Conservation (phyloP, 2,329 filamentous ascomycete genomes). For the Epichloe amarillans region DNA sequence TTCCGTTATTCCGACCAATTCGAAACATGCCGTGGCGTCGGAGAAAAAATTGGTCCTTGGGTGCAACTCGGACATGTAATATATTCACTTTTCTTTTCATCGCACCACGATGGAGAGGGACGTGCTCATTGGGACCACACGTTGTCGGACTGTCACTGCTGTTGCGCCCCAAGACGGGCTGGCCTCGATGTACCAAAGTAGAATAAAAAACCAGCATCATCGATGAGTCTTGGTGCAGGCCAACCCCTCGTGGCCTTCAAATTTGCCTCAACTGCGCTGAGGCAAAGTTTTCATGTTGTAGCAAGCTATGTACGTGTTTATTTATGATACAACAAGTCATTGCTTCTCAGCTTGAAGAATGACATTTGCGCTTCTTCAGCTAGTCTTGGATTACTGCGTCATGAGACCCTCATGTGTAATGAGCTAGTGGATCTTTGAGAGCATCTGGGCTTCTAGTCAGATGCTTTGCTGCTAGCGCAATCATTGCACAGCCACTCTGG, state of each 20-base stretch:
- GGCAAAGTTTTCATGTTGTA: neutral
- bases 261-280: neutral
- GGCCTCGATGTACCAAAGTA: neutral
- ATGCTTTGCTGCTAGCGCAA: constrained; percentile 17
- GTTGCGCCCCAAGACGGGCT: neutral
- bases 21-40: neutral
- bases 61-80: no score
- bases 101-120: no score
- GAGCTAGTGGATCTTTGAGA: neutral
- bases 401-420: neutral
- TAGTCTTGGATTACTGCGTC: neutral
- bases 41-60: neutral
- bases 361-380: neutral
- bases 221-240: no score
- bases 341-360: neutral
- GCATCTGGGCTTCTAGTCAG: constrained; percentile 13
- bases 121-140: no score
- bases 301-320: neutral
- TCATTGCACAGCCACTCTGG: constrained; percentile 31
- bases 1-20: neutral
- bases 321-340: neutral
- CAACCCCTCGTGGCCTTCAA: neutral
- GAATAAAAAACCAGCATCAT: no score
- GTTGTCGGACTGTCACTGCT: neutral
- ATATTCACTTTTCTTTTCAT: no score